Percentiles rank a stretch among this genome's conserved stretches.
Evolutionary conservation across 2,329 filamentous ascomycete species (phyloP).

Genomic region (Monascus ruber): DNA sequence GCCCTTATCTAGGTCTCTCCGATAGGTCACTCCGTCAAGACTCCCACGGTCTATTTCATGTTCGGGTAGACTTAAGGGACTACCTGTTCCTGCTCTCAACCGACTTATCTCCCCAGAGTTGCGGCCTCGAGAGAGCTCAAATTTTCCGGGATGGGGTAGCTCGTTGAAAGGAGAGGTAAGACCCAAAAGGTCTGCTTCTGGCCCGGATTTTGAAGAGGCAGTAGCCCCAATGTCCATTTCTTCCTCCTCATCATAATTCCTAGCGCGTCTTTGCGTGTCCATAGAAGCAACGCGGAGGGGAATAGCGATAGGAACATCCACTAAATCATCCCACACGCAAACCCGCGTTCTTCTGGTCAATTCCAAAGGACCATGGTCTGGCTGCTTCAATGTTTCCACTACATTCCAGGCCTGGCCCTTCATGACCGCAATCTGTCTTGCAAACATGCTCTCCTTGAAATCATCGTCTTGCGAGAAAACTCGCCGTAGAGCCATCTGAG

Average conservation of each 20-base stretch:
- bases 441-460: slow-evolving; percentile 98
- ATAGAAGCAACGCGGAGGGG: slow-evolving; percentile 74
- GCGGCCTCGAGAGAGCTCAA: slow-evolving; percentile 48
- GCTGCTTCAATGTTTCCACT: slow-evolving; percentile 87
- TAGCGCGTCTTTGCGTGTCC: slow-evolving; percentile 63
- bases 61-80: slow-evolving; percentile 23
- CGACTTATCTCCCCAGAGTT: slow-evolving; percentile 25
- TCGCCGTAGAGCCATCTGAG: slow-evolving; percentile 70
- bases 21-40: slow-evolving; percentile 18
- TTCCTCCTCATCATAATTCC: slow-evolving; percentile 46
- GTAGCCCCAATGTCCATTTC: slow-evolving; percentile 85
- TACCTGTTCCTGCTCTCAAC: slow-evolving; percentile 19
- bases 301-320: slow-evolving; percentile 89
- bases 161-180: slow-evolving; percentile 46
- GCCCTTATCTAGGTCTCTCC: slow-evolving; percentile 24
- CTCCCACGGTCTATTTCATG: slow-evolving; percentile 18
- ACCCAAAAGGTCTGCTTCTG: slow-evolving; percentile 57
- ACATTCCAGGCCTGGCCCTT: slow-evolving; percentile 99
- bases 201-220: slow-evolving; percentile 45
- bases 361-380: slow-evolving; percentile 86
- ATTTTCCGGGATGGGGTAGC: slow-evolving; percentile 63
- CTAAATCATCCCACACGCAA: slow-evolving; percentile 95
- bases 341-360: slow-evolving; percentile 82
- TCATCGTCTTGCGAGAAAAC: slow-evolving; percentile 89
- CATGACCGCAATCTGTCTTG: slow-evolving; percentile 96